Conservation (phyloP, 108 stramenopile genomes). For the Fragilariopsis cylindrus region DNA sequence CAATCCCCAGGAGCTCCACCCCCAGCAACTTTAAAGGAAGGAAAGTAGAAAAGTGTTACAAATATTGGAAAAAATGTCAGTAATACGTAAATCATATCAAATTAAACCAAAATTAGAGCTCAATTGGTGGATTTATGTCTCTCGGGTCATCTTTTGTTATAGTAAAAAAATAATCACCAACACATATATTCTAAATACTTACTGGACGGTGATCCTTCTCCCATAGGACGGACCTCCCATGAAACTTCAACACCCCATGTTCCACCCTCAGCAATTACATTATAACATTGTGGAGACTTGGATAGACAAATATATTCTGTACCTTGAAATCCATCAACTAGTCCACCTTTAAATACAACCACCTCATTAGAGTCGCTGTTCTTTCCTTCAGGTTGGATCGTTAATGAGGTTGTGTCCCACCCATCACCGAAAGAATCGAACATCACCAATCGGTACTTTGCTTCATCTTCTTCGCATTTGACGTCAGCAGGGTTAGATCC, state of each 20-base stretch:
- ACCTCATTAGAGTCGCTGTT: constrained; percentile 14
- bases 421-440: constrained; percentile 89
- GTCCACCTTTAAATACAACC: constrained; percentile 57
- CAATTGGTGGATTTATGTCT: background rate
- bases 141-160: background rate
- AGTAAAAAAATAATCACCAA: background rate
- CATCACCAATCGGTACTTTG: constrained; percentile 65
- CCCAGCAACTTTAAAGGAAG: constrained; percentile 38
- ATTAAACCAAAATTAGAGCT: background rate
- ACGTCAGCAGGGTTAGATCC: constrained; percentile 19
- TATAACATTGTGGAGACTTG: constrained; percentile 67
- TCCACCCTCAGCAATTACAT: constrained; percentile 67
- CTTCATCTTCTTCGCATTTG: constrained; percentile 38
- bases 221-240: constrained; percentile 77
- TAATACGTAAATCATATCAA: background rate
- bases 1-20: constrained; percentile 75
- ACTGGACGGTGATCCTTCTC: constrained; percentile 54
- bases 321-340: constrained; percentile 72
- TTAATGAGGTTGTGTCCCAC: constrained; percentile 74
- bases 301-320: constrained; percentile 73
- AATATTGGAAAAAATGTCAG: background rate
- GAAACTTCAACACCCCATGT: constrained; percentile 90
- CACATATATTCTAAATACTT: constrained; percentile 12
- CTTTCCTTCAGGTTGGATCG: constrained; percentile 26
- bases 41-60: background rate